A percentile compares a stretch with the other conserved stretches of the same genome.
Conservation (phyloP, 768 basidiomycete species). For the Favolaschia claudopus region DNA sequence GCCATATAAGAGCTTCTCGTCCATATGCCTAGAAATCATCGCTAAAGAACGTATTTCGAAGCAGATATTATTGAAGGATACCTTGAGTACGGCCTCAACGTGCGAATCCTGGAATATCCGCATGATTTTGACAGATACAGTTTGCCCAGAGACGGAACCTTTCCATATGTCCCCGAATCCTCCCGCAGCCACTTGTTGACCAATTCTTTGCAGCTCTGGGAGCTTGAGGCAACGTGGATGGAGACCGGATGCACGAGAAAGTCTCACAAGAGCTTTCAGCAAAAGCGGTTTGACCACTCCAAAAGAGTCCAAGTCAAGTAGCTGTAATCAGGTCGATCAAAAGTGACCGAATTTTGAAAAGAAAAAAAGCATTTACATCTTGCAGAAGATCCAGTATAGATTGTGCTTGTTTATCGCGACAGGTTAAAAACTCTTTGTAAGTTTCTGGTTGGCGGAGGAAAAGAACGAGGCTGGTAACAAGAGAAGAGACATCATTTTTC, state of each 20-base stretch:
- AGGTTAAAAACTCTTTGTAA: neutral
- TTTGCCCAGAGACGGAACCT: constrained; percentile 15
- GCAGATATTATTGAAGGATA: neutral
- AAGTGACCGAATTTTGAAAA: too few relatives aligned
- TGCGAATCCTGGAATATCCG: constrained; percentile 1
- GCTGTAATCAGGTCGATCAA: constrained; percentile 1
- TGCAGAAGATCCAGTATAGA: neutral
- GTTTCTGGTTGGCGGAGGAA: neutral
- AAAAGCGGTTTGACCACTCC: neutral
- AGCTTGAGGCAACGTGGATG: constrained; percentile 14
- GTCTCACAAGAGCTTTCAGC: constrained; percentile 4
- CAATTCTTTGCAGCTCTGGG: neutral
- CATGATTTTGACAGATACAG: constrained; percentile 25
- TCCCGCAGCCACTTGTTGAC: constrained; percentile 12
- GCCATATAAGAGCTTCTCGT: constrained; percentile 30
- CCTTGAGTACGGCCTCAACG: constrained; percentile 1
- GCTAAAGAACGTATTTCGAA: neutral
- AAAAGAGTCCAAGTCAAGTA: constrained; percentile 8
- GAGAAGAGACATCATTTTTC: too few relatives aligned
- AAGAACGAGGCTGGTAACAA: too few relatives aligned
- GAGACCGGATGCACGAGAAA: constrained; percentile 16
- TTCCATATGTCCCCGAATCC: constrained; percentile 21
- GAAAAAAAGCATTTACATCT: neutral
- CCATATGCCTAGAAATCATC: constrained; percentile 6
- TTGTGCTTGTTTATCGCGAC: neutral